A percentile compares a stretch with the other conserved stretches of the same genome.
Evolutionary conservation across 1,139 yeast species (phyloP).

Genomic region (Blastobotrys raffinosifermentans): DNA sequence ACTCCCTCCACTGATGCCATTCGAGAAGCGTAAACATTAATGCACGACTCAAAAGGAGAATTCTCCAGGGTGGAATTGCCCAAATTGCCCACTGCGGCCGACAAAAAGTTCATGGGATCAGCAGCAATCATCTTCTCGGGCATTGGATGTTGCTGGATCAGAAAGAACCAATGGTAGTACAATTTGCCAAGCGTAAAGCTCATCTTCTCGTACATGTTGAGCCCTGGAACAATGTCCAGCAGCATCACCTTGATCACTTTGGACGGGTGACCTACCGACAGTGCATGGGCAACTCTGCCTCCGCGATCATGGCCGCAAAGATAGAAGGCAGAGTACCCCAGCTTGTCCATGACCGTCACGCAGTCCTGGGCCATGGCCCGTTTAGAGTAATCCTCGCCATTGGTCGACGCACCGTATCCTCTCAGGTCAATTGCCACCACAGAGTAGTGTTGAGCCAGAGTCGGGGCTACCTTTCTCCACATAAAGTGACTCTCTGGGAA

Average conservation of each 20-base stretch:
- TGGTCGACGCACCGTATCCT: slow-evolving; percentile 18
- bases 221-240: slow-evolving; percentile 17
- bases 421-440: slow-evolving; percentile 16
- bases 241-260: slow-evolving; percentile 13
- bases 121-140: slow-evolving; percentile 14
- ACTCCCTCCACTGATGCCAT: too few relatives aligned
- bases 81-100: slow-evolving; percentile 5
- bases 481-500: slow-evolving; percentile 15
- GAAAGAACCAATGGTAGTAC: slow-evolving; percentile 19
- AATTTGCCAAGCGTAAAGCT: slow-evolving; percentile 11
- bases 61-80: slow-evolving; percentile 4
- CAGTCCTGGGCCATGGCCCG: slow-evolving; percentile 17
- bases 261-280: slow-evolving; percentile 13
- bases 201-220: slow-evolving; percentile 15
- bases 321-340: slow-evolving; percentile 11
- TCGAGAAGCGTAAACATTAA: slow-evolving; percentile 3
- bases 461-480: slow-evolving; percentile 13
- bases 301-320: slow-evolving; percentile 18
- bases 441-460: slow-evolving; percentile 9
- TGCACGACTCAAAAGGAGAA: slow-evolving; percentile 1
- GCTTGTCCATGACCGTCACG: slow-evolving; percentile 13
- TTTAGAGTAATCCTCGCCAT: slow-evolving; percentile 13
- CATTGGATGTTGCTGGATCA: slow-evolving; percentile 15
- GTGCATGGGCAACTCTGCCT: slow-evolving; percentile 17
- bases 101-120: slow-evolving; percentile 8